phyloP scores from a whole-genome alignment of 75 land plant genomes.

The Cunninghamia lanceolata region DNA sequence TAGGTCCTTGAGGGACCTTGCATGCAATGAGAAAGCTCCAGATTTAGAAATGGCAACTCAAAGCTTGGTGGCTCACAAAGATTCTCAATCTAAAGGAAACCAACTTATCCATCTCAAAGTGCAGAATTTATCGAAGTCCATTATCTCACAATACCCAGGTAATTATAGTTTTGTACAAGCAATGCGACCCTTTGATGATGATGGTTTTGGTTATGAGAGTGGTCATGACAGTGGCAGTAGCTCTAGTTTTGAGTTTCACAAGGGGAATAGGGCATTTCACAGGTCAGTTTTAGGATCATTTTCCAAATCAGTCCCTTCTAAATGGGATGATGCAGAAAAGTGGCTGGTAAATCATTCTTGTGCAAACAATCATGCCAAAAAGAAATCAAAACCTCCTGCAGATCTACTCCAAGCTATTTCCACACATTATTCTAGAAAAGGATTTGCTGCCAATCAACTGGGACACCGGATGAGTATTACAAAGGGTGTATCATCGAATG shows the following conservation, averaged over 20 bases:
- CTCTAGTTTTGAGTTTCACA: conserved; percentile 67
- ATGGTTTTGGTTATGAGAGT: conserved; percentile 49
- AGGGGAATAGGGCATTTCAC: conserved; percentile 29
- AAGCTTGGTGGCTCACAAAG: neutral
- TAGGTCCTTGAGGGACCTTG: neutral
- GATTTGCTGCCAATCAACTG: neutral
- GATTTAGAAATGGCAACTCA: conserved; percentile 3
- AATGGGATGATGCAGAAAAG: conserved; percentile 98
- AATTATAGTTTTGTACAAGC: conserved; percentile 9
- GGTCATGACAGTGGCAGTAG: conserved; percentile 65
- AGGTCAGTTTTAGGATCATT: conserved; percentile 27
- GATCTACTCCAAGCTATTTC: neutral
- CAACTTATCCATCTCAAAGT: neutral
- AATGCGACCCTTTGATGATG: conserved; percentile 20
- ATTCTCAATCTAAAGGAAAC: conserved; percentile 2
- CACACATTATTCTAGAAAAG: conserved; percentile 8
- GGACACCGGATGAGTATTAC: neutral
- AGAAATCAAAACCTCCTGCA: conserved; percentile 8
- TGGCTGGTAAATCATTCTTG: conserved; percentile 54
- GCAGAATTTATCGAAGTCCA: conserved; percentile 6
- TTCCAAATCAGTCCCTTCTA: conserved; percentile 67
- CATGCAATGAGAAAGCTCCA: neutral
- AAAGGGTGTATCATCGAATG: conserved; percentile 29
- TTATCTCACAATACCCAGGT: conserved; percentile 1
- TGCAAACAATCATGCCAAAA: conserved; percentile 6